Evolutionary conservation across 2,329 filamentous ascomycete genomes (phyloP).

Genomic region (Arachnopeziza araneosa): DNA sequence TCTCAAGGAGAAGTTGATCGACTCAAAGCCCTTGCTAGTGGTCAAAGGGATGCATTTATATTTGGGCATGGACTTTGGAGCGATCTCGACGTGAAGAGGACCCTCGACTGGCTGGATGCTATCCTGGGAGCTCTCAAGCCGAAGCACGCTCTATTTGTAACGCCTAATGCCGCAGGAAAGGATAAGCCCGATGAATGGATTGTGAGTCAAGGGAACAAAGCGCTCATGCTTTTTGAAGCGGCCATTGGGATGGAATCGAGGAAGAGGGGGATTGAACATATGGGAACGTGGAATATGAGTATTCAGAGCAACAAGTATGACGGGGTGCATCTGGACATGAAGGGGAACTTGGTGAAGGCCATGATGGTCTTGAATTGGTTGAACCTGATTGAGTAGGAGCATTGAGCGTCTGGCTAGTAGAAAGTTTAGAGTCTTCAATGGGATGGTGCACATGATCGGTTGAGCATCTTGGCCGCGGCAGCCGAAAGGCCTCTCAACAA

Average conservation of each 20-base stretch:
- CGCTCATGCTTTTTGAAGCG: conserved; percentile 41
- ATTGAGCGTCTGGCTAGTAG: too few relatives aligned
- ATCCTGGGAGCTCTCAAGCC: conserved; percentile 26
- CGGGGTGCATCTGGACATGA: conserved; percentile 43
- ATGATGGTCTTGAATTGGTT: conserved; percentile 47
- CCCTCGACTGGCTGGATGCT: conserved; percentile 37
- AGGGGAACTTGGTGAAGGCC: conserved; percentile 42
- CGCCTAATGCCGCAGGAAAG: conserved; percentile 41
- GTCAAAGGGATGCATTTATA: conserved; percentile 35
- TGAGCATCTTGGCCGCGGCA: neutral
- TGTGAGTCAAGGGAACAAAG: conserved; percentile 42
- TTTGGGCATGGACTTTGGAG: conserved; percentile 45
- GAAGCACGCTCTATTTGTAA: conserved; percentile 31
- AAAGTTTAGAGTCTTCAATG: too few relatives aligned
- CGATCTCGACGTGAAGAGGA: conserved; percentile 38
- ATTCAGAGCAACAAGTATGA: conserved; percentile 43
- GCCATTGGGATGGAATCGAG: conserved; percentile 14
- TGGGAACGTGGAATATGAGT: conserved; percentile 47
- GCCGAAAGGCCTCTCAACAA: neutral
- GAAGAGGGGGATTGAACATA: conserved; percentile 37
- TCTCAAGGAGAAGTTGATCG: conserved; percentile 33
- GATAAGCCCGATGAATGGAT: conserved; percentile 42
- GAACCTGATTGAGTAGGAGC: conserved; percentile 22
- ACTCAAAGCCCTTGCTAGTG: conserved; percentile 28
- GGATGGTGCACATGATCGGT: neutral